Evolutionary conservation across 495 filamentous ascomycete genomes (phyloP), one percentile per base, ranked within the genome.

Genomic region (Eremomyces bilateralis): DNA sequence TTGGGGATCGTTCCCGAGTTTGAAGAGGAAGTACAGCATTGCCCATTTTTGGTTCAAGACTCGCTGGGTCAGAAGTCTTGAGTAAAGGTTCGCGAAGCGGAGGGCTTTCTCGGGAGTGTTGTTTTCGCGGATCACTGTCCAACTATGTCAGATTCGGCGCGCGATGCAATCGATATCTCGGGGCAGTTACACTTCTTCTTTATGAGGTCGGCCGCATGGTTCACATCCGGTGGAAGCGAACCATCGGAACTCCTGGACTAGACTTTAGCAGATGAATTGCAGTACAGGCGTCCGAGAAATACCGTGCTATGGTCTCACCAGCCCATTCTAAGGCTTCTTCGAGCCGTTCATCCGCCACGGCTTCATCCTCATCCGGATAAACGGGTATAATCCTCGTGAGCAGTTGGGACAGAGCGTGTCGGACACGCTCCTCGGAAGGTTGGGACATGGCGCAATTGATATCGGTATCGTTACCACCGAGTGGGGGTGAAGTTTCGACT

Each of bases 21-120:
- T 75, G 47, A 82, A 76, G 15, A 99, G 69, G 29, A 99, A 65
- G 49, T 85, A 82, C 4, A 99, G 62, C 42, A 94, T 91, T 2
- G 77, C 82, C 82, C 85, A 94, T 67, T 95, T 99, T 52, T 92
- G 76, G 44, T 73, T 74, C 20, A 99, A 62, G 1, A 95, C 84
- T 3, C 85, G 84, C 43, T 90, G 74, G 18, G 82, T 76, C 15
- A 93, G 61, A 17, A 99, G 67, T 25, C 77, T 66, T 24, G 80
- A 77, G 57, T 85, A 91, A 31, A 95, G 64, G 49, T 88, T 81
- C 12, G 78, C 75, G 54, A 94, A 93, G 17, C 71, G 65, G 18
- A 85, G 58, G n/a, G 81, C 81, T 49, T 84, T 79, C 41, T 78
- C 83, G 1, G 85, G 78, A 32, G 73, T 73, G 21, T 63, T 60